A percentile compares a stretch with the other conserved stretches of the same genome.
phyloP scores from a whole-genome alignment of 371 early-diverging fungal species.

The Mortierella sp. region DNA sequence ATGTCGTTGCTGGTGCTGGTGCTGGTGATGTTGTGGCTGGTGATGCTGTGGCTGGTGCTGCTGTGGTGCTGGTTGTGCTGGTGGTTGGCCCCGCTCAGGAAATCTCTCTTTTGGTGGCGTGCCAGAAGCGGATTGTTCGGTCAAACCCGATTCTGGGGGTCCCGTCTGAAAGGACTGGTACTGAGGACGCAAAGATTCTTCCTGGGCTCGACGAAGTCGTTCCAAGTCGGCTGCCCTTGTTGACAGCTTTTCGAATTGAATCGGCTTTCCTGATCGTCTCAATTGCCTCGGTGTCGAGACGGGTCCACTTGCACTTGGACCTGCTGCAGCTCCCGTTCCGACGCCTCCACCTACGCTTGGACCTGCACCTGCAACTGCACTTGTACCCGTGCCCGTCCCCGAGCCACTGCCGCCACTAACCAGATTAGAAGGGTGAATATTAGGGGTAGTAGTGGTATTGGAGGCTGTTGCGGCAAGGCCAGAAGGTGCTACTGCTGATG shows the following conservation, averaged over 20 bases:
- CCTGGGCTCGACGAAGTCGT: constrained; percentile 20
- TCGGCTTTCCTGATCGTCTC: constrained; percentile 22
- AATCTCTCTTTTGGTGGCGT: background rate
- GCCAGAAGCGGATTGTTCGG: background rate
- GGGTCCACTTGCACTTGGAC: background rate
- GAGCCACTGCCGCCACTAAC: background rate
- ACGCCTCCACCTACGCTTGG: too few relatives aligned
- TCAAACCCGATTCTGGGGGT: background rate
- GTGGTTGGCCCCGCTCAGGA: background rate
- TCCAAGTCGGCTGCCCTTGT: constrained; percentile 12
- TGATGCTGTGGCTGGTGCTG: background rate
- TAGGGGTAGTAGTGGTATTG: too few relatives aligned
- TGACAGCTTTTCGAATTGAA: constrained; percentile 19
- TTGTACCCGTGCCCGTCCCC: too few relatives aligned
- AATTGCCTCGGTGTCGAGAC: constrained; percentile 1
- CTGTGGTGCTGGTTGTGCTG: background rate
- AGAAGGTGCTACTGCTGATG: background rate
- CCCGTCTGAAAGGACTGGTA: constrained; percentile 25
- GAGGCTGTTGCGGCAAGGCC: background rate
- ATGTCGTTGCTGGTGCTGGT: background rate
- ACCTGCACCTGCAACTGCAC: too few relatives aligned
- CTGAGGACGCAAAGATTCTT: constrained; percentile 13
- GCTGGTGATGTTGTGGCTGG: background rate
- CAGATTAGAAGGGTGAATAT: too few relatives aligned
- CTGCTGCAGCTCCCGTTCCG: background rate